phyloP scores from a whole-genome alignment of 2,329 filamentous ascomycete species.

The Claviceps sp. region DNA sequence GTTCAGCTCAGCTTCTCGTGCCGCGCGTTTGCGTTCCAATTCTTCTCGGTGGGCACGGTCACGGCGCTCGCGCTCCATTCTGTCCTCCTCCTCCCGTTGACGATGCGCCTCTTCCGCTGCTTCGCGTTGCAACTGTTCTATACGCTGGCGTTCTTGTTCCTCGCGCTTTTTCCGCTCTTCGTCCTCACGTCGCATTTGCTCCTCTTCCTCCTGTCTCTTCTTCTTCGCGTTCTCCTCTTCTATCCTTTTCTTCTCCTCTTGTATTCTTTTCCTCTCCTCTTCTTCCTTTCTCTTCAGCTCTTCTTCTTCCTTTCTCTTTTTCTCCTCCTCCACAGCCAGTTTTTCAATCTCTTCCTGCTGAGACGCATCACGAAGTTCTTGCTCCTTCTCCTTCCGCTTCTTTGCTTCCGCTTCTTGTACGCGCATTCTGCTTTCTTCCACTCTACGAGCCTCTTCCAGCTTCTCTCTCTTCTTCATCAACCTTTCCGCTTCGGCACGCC shows the following conservation, averaged over 20 bases:
- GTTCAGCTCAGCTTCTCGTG: conserved; percentile 37
- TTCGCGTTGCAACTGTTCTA: conserved; percentile 32
- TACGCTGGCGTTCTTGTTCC: conserved; percentile 31
- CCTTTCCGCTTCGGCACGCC: conserved; percentile 20
- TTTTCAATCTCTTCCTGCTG: conserved; percentile 22
- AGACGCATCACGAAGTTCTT: conserved; percentile 20
- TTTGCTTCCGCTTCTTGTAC: conserved; percentile 23
- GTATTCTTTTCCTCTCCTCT: conserved; percentile 24
- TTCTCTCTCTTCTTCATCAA: conserved; percentile 21
- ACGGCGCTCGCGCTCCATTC: conserved; percentile 34
- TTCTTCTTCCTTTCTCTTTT: conserved; percentile 32
- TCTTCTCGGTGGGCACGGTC: conserved; percentile 30
- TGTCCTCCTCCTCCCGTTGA: conserved; percentile 38
- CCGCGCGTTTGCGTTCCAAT: conserved; percentile 33
- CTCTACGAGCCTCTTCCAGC: conserved; percentile 16
- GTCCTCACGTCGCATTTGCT: conserved; percentile 27
- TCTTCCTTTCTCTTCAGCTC: conserved; percentile 26
- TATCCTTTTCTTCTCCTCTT: conserved; percentile 22
- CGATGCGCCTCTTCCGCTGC: conserved; percentile 35
- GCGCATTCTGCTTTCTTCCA: conserved; percentile 20
- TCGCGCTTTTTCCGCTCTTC: conserved; percentile 28
- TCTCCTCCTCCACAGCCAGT: conserved; percentile 26
- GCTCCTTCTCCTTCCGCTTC: conserved; percentile 18
- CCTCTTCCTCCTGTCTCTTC: conserved; percentile 14
- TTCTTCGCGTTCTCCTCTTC: neutral